Conservation (phyloP, 331 rosid species). For the Malus hybrid region DNA sequence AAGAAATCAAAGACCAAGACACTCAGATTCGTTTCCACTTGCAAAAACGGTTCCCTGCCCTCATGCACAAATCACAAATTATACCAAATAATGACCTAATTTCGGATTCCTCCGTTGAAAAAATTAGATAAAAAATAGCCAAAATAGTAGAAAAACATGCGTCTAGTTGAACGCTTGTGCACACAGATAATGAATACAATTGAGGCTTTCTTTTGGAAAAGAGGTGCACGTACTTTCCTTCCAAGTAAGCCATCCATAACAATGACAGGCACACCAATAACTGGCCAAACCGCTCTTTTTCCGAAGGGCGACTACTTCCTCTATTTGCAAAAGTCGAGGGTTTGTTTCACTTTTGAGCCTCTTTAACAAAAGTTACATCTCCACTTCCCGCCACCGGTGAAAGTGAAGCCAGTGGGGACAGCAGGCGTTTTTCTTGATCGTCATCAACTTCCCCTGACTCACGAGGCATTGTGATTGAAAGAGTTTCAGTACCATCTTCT, state of each 20-base stretch:
- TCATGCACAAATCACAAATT: constrained; percentile 1
- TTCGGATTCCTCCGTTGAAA: constrained; percentile 1
- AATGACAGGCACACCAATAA: background rate
- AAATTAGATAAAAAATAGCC: constrained; percentile 7
- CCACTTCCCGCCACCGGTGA: constrained; percentile 25
- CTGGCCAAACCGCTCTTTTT: background rate
- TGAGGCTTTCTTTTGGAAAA: background rate
- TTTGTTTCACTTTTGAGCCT: constrained; percentile 26
- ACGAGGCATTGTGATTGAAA: constrained; percentile 39
- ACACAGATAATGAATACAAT: constrained; percentile 17
- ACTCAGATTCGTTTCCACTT: constrained; percentile 11
- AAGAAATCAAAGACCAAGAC: background rate
- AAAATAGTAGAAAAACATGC: constrained; percentile 5
- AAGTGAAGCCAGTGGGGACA: constrained; percentile 34
- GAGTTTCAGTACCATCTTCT: constrained; percentile 57
- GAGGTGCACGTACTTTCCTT: background rate
- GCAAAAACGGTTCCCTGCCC: constrained; percentile 1
- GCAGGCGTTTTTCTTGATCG: constrained; percentile 58
- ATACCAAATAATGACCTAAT: constrained; percentile 7
- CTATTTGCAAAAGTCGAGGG: background rate
- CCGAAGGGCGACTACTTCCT: background rate
- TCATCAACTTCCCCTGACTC: constrained; percentile 45
- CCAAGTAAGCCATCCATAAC: background rate
- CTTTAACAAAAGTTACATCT: constrained; percentile 53
- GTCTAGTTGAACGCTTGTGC: constrained; percentile 2